These are phyloP conservation scores for Leucaena leucocephala DNA, from an alignment of 306 rosid genomes.

Conservation along the genomic window DNA sequence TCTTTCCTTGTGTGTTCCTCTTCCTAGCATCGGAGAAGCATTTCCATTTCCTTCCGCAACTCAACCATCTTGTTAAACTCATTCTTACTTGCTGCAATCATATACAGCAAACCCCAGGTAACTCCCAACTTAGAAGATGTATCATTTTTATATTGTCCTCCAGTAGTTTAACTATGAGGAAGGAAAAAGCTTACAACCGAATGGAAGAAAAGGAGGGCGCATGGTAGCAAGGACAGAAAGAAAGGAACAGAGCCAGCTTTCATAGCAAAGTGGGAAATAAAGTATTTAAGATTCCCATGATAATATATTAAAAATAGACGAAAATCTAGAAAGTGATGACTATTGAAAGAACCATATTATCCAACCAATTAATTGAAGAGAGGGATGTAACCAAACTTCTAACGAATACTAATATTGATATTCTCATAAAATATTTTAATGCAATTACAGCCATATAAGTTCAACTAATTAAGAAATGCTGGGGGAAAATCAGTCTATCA, in stretches of 20 bases:
- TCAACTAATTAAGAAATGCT: conserved; percentile 14
- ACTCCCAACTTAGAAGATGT: conserved; percentile 77
- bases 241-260: conserved; percentile 21
- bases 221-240: not conserved
- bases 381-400: conserved; percentile 3
- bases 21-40: conserved; percentile 62
- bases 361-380: conserved; percentile 13
- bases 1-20: conserved; percentile 52
- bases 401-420: not conserved
- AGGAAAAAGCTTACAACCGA: not conserved
- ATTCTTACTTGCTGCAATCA: conserved; percentile 65
- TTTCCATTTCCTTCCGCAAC: conserved; percentile 75
- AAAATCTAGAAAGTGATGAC: not conserved
- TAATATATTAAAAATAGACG: not conserved
- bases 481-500: not conserved
- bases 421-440: not conserved
- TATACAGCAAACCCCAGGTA: conserved; percentile 71
- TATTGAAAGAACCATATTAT: not conserved
- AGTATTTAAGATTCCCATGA: not conserved
- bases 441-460: not conserved
- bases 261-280: not conserved
- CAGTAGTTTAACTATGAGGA: conserved; percentile 3
- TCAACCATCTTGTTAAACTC: conserved; percentile 74
- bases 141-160: conserved; percentile 55
- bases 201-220: not conserved